These are phyloP conservation scores for Ophiosphaerella herpotricha DNA, from an alignment of 2,329 filamentous ascomycete genomes.

Conservation along the genomic window DNA sequence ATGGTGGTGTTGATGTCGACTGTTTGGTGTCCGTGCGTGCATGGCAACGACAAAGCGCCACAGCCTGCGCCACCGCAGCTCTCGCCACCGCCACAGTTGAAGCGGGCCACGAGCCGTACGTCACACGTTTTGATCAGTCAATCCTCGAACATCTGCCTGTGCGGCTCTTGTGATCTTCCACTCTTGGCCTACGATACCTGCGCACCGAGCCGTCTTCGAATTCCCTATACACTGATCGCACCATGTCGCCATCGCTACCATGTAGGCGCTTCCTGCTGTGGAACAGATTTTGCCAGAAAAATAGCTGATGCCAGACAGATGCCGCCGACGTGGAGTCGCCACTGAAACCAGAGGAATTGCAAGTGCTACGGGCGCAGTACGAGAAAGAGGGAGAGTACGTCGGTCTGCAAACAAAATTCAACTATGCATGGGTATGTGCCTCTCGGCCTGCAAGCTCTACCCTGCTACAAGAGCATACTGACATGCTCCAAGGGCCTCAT, in stretches of 20 bases:
- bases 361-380: constrained; percentile 90
- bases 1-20: constrained; percentile 35
- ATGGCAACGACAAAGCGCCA: constrained; percentile 32
- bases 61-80: neutral
- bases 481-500: constrained; percentile 74
- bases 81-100: constrained; percentile 11
- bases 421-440: constrained; percentile 87
- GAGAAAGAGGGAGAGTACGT: constrained; percentile 98
- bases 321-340: constrained; percentile 97
- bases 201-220: neutral
- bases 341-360: constrained; percentile 87
- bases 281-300: neutral
- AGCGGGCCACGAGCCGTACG: constrained; percentile 37
- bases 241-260: constrained; percentile 45
- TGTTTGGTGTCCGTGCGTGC: constrained; percentile 38
- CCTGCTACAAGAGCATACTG: constrained; percentile 3
- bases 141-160: constrained; percentile 14
- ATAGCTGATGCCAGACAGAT: constrained; percentile 62
- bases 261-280: constrained; percentile 28
- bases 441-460: constrained; percentile 1
- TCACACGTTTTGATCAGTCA: constrained; percentile 37
- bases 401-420: constrained; percentile 98
- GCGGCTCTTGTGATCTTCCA: constrained; percentile 1
- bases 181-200: neutral
- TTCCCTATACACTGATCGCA: neutral